Evolutionary conservation across 2,329 filamentous ascomycete genomes (phyloP).

Genomic region (Emmonsiellopsis sp.): DNA sequence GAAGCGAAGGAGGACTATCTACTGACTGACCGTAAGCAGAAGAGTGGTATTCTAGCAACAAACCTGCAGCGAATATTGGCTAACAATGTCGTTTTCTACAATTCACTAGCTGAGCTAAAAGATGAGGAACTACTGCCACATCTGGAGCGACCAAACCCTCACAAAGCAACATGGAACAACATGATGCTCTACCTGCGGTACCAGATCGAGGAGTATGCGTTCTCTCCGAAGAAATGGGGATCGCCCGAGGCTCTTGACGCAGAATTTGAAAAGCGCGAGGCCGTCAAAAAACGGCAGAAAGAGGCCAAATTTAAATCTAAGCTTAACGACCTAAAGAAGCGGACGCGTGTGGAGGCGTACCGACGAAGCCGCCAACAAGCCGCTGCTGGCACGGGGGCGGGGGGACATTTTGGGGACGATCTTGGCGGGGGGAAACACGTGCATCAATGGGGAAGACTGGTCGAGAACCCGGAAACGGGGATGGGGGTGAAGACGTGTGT

Average conservation of each 20-base stretch:
- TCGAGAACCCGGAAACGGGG: conserved; percentile 49
- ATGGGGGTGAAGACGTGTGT: conserved; percentile 61
- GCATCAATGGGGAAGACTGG: conserved; percentile 67
- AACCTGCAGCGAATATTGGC: conserved; percentile 1
- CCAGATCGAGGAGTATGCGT: conserved; percentile 90
- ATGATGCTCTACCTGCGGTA: conserved; percentile 96
- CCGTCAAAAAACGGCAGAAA: conserved; percentile 73
- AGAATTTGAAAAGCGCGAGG: conserved; percentile 72
- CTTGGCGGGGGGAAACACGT: conserved; percentile 65
- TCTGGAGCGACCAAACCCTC: conserved; percentile 81
- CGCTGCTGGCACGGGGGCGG: conserved; percentile 29
- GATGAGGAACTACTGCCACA: conserved; percentile 81
- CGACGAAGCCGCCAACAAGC: conserved; percentile 54
- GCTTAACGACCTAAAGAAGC: conserved; percentile 80
- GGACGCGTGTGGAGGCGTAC: conserved; percentile 85
- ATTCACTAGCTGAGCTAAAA: conserved; percentile 64
- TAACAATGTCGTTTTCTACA: conserved; percentile 3
- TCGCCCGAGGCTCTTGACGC: conserved; percentile 74
- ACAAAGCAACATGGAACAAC: conserved; percentile 93
- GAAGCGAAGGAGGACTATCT: conserved; percentile 94
- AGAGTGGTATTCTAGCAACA: background rate
- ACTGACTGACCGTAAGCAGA: conserved; percentile 71
- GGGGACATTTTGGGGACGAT: conserved; percentile 63
- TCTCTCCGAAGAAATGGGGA: conserved; percentile 78
- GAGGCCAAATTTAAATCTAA: conserved; percentile 89